Conservation (phyloP, 352 stramenopile genomes). For the Globisporangium takayamanum region DNA sequence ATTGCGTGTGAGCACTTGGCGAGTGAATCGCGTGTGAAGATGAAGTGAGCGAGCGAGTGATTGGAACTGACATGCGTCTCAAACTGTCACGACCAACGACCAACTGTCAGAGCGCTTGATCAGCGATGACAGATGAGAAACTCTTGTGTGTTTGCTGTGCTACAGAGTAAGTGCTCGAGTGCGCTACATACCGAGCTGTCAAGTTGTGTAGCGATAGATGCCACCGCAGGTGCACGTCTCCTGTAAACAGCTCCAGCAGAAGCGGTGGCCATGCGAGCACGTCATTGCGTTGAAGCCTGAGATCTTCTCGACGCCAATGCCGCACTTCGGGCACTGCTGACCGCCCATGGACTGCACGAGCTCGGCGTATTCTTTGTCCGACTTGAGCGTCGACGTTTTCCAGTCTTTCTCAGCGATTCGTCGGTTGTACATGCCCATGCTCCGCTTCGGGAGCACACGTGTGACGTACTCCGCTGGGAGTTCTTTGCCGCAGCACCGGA, state of each 20-base stretch:
- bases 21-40: too few relatives aligned
- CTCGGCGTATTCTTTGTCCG: slow-evolving; percentile 54
- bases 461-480: slow-evolving; percentile 58
- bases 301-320: slow-evolving; percentile 48
- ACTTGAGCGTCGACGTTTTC: slow-evolving; percentile 33
- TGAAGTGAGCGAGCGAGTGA: too few relatives aligned
- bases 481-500: slow-evolving; percentile 69
- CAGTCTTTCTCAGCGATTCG: slow-evolving; percentile 48
- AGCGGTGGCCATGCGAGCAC: slow-evolving; percentile 55
- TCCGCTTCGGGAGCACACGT: slow-evolving; percentile 22
- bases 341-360: slow-evolving; percentile 24
- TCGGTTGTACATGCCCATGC: slow-evolving; percentile 37
- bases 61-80: too few relatives aligned
- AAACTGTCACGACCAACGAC: too few relatives aligned
- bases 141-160: too few relatives aligned
- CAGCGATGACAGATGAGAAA: too few relatives aligned
- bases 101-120: too few relatives aligned
- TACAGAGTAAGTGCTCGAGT: too few relatives aligned
- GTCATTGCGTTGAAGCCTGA: slow-evolving; percentile 50
- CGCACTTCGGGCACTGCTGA: slow-evolving; percentile 66
- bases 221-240: slow-evolving; percentile 35
- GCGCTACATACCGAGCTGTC: neutral
- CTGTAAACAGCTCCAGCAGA: slow-evolving; percentile 41
- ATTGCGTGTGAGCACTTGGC: too few relatives aligned
- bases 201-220: neutral